Conservation (phyloP, 257 asterid genomes). For the Solanum bulbocastanum region DNA sequence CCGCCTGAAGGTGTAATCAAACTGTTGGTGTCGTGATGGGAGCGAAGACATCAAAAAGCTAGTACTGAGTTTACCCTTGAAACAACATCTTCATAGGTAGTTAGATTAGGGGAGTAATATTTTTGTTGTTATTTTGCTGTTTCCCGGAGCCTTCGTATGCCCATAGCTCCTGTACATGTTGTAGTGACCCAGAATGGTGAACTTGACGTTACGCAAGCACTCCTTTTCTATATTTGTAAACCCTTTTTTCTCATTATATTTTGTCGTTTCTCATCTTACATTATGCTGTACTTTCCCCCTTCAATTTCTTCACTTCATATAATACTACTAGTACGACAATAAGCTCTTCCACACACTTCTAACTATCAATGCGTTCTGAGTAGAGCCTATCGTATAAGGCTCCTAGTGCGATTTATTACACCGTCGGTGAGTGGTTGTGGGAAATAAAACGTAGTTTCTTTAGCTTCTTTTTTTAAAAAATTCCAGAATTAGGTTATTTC, state of each 20-base stretch:
- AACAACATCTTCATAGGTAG: background rate
- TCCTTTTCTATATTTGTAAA: background rate
- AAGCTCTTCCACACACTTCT: background rate
- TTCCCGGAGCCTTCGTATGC: background rate
- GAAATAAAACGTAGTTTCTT: too few species aligned
- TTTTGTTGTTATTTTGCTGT: background rate
- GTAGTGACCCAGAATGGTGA: background rate
- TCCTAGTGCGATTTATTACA: background rate
- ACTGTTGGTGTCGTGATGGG: background rate
- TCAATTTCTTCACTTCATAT: background rate
- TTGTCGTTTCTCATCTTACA: background rate
- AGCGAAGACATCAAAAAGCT: background rate
- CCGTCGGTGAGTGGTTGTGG: background rate
- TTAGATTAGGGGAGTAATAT: background rate
- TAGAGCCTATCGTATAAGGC: background rate
- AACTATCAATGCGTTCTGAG: background rate
- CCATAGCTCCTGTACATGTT: background rate
- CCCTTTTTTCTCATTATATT: background rate
- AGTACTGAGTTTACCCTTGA: background rate
- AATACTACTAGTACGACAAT: background rate
- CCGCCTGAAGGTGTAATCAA: constrained; percentile 3
- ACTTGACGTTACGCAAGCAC: background rate
- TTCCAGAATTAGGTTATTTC: background rate
- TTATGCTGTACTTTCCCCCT: background rate
- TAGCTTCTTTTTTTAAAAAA: too few species aligned